phyloP scores from a whole-genome alignment of 352 stramenopile genomes.

The Phytophthora megakarya region DNA sequence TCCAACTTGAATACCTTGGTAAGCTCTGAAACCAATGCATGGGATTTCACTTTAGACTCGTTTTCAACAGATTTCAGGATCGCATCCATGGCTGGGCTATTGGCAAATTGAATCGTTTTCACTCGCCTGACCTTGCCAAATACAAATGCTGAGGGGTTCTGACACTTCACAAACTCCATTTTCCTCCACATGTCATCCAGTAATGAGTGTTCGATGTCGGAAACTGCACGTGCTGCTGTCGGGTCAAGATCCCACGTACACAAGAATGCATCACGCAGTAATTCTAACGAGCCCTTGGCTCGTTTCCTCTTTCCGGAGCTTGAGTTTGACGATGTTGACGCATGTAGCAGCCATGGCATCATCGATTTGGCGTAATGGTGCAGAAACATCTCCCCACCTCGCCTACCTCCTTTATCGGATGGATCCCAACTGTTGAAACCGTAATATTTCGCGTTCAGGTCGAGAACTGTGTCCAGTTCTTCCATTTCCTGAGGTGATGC shows the following conservation, averaged over 20 bases:
- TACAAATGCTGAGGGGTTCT: slow-evolving; percentile 71
- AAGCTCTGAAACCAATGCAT: slow-evolving; percentile 64
- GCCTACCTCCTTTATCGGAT: slow-evolving; percentile 68
- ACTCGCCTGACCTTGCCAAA: slow-evolving; percentile 71
- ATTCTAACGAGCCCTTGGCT: slow-evolving; percentile 54
- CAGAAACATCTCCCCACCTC: slow-evolving; percentile 80
- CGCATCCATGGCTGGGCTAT: slow-evolving; percentile 59
- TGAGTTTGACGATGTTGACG: slow-evolving; percentile 54
- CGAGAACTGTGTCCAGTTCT: slow-evolving; percentile 67
- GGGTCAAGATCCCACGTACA: slow-evolving; percentile 85
- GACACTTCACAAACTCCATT: slow-evolving; percentile 72
- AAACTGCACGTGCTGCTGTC: slow-evolving; percentile 67
- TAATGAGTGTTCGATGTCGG: slow-evolving; percentile 69
- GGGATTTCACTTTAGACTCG: slow-evolving; percentile 57
- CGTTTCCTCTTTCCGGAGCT: slow-evolving; percentile 60
- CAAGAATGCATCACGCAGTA: slow-evolving; percentile 81
- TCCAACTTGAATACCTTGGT: slow-evolving; percentile 79
- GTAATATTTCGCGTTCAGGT: slow-evolving; percentile 79
- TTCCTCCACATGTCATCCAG: slow-evolving; percentile 88
- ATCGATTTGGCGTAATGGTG: slow-evolving; percentile 85
- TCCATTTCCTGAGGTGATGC: slow-evolving; percentile 70
- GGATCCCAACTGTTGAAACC: slow-evolving; percentile 79
- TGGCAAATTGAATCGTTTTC: slow-evolving; percentile 72
- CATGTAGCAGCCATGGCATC: slow-evolving; percentile 72
- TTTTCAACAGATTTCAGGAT: slow-evolving; percentile 67